Evolutionary conservation across 768 basidiomycete genomes (phyloP).

Genomic region (Mycena floridula): DNA sequence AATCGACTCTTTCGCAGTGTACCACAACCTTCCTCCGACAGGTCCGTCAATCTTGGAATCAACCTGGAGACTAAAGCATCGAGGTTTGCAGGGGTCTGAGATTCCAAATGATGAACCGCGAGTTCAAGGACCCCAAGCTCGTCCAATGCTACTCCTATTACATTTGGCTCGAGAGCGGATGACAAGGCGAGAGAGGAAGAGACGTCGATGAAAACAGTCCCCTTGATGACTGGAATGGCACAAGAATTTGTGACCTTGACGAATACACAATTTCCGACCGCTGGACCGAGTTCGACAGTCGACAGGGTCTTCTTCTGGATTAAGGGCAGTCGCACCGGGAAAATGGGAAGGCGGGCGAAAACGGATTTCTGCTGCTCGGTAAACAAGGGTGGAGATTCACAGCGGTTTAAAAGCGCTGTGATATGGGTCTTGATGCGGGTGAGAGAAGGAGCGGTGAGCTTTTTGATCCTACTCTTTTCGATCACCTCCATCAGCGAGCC

Average conservation of each 20-base stretch:
- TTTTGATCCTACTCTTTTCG: constrained; percentile 5
- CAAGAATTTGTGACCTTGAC: constrained; percentile 10
- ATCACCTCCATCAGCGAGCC: constrained; percentile 3
- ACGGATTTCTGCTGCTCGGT: not conserved
- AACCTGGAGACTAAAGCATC: too few relatives aligned
- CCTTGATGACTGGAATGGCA: constrained; percentile 7
- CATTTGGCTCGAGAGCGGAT: constrained; percentile 1
- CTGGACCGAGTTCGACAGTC: constrained; percentile 3
- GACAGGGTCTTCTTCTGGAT: constrained; percentile 5
- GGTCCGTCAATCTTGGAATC: too few relatives aligned
- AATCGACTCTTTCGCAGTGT: too few relatives aligned
- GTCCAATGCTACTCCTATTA: constrained; percentile 2
- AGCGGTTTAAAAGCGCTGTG: constrained; percentile 1
- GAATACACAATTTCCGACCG: constrained; percentile 4
- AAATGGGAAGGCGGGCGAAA: constrained; percentile 12
- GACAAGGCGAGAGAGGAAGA: constrained; percentile 6
- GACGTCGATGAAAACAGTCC: constrained; percentile 12
- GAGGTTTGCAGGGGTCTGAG: constrained; percentile 18
- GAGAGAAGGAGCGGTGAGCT: constrained; percentile 2
- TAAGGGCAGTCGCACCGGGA: constrained; percentile 10
- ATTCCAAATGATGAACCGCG: constrained; percentile 4
- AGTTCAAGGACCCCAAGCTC: constrained; percentile 12
- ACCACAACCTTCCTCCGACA: too few relatives aligned
- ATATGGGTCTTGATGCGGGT: not conserved
- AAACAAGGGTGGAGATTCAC: too few relatives aligned